phyloP scores from a whole-genome alignment of 768 basidiomycete species.

The Cytidiella melzeri region DNA sequence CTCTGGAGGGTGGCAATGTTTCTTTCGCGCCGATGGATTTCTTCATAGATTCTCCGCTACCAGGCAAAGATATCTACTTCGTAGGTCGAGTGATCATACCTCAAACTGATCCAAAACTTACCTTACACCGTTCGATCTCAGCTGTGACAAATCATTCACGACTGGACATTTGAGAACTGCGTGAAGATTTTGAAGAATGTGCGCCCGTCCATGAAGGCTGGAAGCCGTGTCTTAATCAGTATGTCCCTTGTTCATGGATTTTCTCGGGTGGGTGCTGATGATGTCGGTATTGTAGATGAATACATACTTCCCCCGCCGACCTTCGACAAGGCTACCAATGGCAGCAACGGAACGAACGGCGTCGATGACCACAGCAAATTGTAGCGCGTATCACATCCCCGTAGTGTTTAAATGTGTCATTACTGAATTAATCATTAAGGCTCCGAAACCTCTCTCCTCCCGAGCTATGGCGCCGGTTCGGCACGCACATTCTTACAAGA shows the following conservation, averaged over 20 bases:
- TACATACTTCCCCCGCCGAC: background rate
- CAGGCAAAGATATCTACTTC: conserved; percentile 4
- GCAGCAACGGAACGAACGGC: background rate
- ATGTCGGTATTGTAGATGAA: background rate
- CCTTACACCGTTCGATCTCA: too few species aligned
- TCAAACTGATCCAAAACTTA: too few species aligned
- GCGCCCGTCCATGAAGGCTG: conserved; percentile 3
- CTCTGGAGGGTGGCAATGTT: background rate
- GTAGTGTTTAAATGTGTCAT: too few species aligned
- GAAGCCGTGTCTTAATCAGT: conserved; percentile 2
- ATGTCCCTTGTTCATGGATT: background rate
- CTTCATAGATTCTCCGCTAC: background rate
- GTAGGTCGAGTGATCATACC: background rate
- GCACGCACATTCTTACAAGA: background rate
- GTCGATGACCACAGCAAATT: background rate
- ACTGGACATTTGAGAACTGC: conserved; percentile 1
- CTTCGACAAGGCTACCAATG: background rate
- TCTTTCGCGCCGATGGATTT: conserved; percentile 3
- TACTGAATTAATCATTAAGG: too few species aligned
- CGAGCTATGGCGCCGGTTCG: background rate
- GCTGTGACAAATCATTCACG: background rate
- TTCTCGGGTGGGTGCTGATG: background rate
- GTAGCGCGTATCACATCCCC: too few species aligned
- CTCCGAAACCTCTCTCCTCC: too few species aligned
- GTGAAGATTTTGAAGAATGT: conserved; percentile 2